phyloP scores from a whole-genome alignment of 176 grass and related monocot genomes.

The Oryza punctata region DNA sequence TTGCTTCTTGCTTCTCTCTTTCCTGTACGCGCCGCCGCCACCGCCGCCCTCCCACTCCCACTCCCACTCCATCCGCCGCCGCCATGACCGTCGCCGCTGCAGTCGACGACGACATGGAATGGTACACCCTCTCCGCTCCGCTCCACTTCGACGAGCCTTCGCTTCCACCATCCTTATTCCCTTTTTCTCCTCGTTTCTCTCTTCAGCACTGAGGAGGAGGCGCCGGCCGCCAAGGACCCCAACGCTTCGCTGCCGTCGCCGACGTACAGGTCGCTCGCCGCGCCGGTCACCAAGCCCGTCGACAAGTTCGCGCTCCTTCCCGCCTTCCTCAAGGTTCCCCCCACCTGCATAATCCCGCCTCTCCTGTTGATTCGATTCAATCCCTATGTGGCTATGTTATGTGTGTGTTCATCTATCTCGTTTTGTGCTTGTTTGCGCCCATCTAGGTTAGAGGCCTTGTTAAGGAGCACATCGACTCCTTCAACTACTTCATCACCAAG shows the following conservation, averaged over 20 bases:
- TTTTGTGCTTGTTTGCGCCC: not conserved
- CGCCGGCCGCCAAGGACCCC: not conserved
- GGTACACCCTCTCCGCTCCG: no score
- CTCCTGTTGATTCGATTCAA: not conserved
- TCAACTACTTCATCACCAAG: slow-evolving; percentile 78
- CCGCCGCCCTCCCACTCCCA: no score
- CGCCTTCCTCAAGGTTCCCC: slow-evolving; percentile 71
- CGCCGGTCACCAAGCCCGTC: slow-evolving; percentile 61
- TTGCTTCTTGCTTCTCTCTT: no score
- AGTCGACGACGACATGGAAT: no score
- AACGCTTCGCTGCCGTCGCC: not conserved
- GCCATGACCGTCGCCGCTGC: no score
- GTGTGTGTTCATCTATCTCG: no score
- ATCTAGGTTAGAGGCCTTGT: slow-evolving; percentile 77
- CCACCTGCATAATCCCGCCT: not conserved
- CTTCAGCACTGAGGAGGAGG: not conserved
- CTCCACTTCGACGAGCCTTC: no score
- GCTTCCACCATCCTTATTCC: no score
- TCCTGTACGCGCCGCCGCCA: no score
- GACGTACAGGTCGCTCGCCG: slow-evolving; percentile 45
- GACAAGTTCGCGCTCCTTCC: slow-evolving; percentile 82
- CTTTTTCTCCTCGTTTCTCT: not conserved
- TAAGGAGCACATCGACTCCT: slow-evolving; percentile 88
- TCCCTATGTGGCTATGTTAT: not conserved
- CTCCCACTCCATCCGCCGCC: no score